These are phyloP conservation scores for Cercospora sp. DNA, from an alignment of 2,329 filamentous ascomycete genomes.

Conservation along the genomic window DNA sequence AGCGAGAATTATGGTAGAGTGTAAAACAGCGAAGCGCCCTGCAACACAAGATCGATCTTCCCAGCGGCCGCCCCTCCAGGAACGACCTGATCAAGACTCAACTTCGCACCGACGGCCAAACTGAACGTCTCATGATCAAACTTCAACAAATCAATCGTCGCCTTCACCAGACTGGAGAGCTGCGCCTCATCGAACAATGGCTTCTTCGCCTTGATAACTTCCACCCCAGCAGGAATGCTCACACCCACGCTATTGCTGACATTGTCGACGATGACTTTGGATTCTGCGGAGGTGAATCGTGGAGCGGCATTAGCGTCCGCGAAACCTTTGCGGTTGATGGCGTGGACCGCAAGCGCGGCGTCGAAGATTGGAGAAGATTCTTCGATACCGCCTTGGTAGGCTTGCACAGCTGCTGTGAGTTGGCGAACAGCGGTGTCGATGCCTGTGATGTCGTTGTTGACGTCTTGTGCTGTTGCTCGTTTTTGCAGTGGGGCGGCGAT, in stretches of 20 bases:
- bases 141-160: slow-evolving; percentile 31
- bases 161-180: slow-evolving; percentile 28
- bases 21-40: slow-evolving; percentile 23
- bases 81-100: slow-evolving; percentile 26
- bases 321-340: slow-evolving; percentile 31
- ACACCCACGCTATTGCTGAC: slow-evolving; percentile 32
- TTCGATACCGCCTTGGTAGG: slow-evolving; percentile 31
- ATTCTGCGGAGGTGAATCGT: slow-evolving; percentile 27
- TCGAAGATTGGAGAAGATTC: slow-evolving; percentile 25
- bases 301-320: slow-evolving; percentile 26
- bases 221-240: slow-evolving; percentile 25
- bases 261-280: slow-evolving; percentile 29
- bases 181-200: slow-evolving; percentile 29
- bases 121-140: slow-evolving; percentile 33
- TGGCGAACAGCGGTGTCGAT: slow-evolving; percentile 29
- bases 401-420: slow-evolving; percentile 27
- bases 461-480: slow-evolving; percentile 22
- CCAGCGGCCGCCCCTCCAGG: slow-evolving; percentile 23
- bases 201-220: slow-evolving; percentile 30
- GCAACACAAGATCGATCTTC: slow-evolving; percentile 27
- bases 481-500: slow-evolving; percentile 17
- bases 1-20: slow-evolving; percentile 5
- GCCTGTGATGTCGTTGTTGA: slow-evolving; percentile 32
- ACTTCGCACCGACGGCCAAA: slow-evolving; percentile 27
- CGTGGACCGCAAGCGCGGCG: slow-evolving; percentile 28